Conservation (phyloP, 2,329 filamentous ascomycete genomes). For the Penicillium thymicola region DNA sequence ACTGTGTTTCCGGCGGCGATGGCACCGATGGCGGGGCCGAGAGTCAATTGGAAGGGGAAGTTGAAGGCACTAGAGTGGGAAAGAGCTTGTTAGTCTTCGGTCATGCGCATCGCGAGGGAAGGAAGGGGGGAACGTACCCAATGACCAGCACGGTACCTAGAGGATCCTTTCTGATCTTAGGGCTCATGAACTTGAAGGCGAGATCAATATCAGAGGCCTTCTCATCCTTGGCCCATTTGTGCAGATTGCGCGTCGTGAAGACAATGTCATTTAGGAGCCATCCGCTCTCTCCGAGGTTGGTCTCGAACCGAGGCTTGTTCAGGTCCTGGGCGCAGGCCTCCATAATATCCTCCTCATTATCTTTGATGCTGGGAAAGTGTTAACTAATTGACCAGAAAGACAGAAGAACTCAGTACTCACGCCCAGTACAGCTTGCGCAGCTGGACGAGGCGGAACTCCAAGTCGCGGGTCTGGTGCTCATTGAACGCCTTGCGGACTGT, state of each 20-base stretch:
- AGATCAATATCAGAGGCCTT: slow-evolving; percentile 66
- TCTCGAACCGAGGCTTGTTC: slow-evolving; percentile 72
- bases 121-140: slow-evolving; percentile 50
- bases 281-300: slow-evolving; percentile 68
- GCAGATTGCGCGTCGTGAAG: slow-evolving; percentile 71
- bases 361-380: slow-evolving; percentile 55
- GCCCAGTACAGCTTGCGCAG: slow-evolving; percentile 95
- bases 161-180: slow-evolving; percentile 81
- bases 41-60: slow-evolving; percentile 78
- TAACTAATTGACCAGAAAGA: neutral
- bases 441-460: slow-evolving; percentile 79
- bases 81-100: slow-evolving; percentile 1
- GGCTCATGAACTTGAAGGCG: slow-evolving; percentile 65
- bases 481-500: slow-evolving; percentile 67
- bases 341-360: slow-evolving; percentile 68
- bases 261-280: slow-evolving; percentile 80
- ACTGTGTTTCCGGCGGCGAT: slow-evolving; percentile 90
- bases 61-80: slow-evolving; percentile 68
- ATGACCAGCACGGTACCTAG: slow-evolving; percentile 81
- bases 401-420: slow-evolving; percentile 33
- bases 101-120: neutral
- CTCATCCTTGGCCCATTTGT: slow-evolving; percentile 81
- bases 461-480: slow-evolving; percentile 74
- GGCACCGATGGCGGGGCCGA: slow-evolving; percentile 79
- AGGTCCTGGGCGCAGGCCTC: slow-evolving; percentile 77